Evolutionary conservation across 106 monocot species (phyloP).

Genomic region (Dioscorea zingiberensis): DNA sequence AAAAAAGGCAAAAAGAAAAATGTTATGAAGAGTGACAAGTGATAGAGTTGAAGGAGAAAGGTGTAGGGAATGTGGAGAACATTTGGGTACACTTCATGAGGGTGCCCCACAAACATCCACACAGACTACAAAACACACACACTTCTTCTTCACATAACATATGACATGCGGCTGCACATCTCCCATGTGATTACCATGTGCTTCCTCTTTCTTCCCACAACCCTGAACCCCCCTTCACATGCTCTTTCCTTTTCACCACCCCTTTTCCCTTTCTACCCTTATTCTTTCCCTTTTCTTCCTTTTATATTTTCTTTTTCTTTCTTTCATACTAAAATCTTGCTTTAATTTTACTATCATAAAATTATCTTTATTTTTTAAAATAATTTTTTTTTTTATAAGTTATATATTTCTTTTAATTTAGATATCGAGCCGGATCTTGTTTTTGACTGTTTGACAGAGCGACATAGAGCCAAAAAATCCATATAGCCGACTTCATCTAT

Average conservation of each 20-base stretch:
- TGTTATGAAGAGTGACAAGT: neutral
- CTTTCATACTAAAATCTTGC: neutral
- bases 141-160: no score
- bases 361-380: neutral
- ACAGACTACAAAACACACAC: no score
- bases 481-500: no score
- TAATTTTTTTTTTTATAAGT: no score
- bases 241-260: neutral
- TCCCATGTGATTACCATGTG: conserved; percentile 16
- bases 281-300: no score
- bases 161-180: conserved; percentile 2
- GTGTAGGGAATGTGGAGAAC: conserved; percentile 17
- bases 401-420: neutral
- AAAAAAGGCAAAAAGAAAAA: neutral
- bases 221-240: neutral
- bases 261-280: neutral
- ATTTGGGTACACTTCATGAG: neutral
- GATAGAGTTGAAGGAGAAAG: no score
- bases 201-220: neutral
- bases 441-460: no score
- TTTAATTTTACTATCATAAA: no score
- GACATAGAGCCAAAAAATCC: no score
- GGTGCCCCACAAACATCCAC: no score
- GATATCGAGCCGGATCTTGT: no score
- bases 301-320: neutral